Base-by-base conservation (phyloP, 768 basidiomycete species). In the Tricholoma bakamatsutake region DNA sequence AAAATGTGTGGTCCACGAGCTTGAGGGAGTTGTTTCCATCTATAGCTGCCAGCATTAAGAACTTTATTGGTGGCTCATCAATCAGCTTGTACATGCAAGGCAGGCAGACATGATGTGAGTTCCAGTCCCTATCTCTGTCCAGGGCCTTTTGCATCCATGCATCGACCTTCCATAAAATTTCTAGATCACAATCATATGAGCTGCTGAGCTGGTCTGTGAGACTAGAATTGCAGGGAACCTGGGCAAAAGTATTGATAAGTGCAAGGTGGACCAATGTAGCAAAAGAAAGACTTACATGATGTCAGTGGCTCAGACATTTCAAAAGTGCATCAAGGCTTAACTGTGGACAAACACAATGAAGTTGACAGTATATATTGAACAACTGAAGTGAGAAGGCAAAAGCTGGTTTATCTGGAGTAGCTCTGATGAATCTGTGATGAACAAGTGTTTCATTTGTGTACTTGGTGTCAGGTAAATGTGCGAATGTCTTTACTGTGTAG, bases 31-130 rank as follows among this genome's bases (percentile, higher is more conserved):
- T 33, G 9, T 54, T 47, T 3, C 42, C 45, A 13, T 45, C 30
- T n/a, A 46, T 35, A 4, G 33, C 37, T 24, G 37, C 34, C 18
- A 56, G 18, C 27, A 50, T 30, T 4, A 33, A 27, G 27, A 15
- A 54, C 18, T 28, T 54, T n/a, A 54, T 39, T 4, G n/a, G n/a
- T 7, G 24, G 39, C 15, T 54, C 28, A 8, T 34, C 53, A 15
- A 9, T 35, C 17, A 47, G 40, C 53, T 42, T 39, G 53, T 54
- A 54, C 7, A 43, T n/a, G 39, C 53, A 54, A 3, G 42, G 28
- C 5, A 27, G 53, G 39, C 53, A 54, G 27, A 40, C 37, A 45
- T 33, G 40, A 21, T 11, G 9, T 27, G 45, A 5, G 13, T 46
- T 27, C 45, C 40, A 42, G 18, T 4, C 45, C 12, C 13, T 12